Evolutionary conservation across 2,329 filamentous ascomycete species (phyloP).

Genomic region (Colletotrichum agaves): DNA sequence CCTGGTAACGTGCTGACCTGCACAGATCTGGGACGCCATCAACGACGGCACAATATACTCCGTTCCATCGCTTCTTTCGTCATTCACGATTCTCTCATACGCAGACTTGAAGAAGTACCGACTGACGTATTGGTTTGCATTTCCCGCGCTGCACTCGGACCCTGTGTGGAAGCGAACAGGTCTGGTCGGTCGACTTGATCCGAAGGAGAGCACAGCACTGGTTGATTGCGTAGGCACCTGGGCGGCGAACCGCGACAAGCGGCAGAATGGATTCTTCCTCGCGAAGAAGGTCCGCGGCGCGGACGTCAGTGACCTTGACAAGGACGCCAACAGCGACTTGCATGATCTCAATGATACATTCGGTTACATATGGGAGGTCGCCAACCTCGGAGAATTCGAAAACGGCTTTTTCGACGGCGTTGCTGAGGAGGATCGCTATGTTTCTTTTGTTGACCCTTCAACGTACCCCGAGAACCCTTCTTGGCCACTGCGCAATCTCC

Average conservation of each 20-base stretch:
- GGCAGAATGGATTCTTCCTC: conserved; percentile 96
- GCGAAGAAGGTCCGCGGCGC: conserved; percentile 74
- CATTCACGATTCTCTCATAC: conserved; percentile 89
- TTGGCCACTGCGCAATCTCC: conserved; percentile 91
- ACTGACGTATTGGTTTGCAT: conserved; percentile 98
- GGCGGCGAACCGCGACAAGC: conserved; percentile 80
- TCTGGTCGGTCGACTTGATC: conserved; percentile 65
- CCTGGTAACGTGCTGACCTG: not conserved
- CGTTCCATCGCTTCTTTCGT: conserved; percentile 88
- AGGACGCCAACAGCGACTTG: conserved; percentile 36
- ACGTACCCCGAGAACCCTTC: conserved; percentile 89
- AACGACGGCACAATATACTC: conserved; percentile 96
- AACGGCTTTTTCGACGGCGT: conserved; percentile 85
- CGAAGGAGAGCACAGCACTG: conserved; percentile 79
- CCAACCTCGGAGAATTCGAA: conserved; percentile 81
- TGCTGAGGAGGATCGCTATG: conserved; percentile 78
- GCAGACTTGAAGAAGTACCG: conserved; percentile 97
- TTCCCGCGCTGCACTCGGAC: conserved; percentile 90
- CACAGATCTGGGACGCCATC: conserved; percentile 95
- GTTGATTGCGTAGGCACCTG: conserved; percentile 89
- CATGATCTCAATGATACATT: conserved; percentile 37
- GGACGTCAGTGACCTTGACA: conserved; percentile 37
- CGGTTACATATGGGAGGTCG: conserved; percentile 80
- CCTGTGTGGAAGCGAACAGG: conserved; percentile 79
- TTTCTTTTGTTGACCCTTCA: conserved; percentile 92